Percentiles rank a stretch among this genome's conserved stretches.
Evolutionary conservation across 352 stramenopile genomes (phyloP).

Genomic region (Pythium dissimile): DNA sequence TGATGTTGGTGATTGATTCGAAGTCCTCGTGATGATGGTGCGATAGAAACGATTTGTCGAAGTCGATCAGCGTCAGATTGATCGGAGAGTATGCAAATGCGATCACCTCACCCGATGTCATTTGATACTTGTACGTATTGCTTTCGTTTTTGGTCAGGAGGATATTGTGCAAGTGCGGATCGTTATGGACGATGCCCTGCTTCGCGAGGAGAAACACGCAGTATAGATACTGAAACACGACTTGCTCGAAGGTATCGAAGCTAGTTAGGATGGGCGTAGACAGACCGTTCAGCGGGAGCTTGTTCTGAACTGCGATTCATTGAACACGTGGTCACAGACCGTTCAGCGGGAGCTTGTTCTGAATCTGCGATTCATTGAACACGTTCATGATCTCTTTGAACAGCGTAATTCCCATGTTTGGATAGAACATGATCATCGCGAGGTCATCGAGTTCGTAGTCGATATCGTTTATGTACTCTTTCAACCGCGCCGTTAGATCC

Average conservation of each 20-base stretch:
- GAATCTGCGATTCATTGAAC: neutral
- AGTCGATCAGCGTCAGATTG: neutral
- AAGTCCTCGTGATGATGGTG: neutral
- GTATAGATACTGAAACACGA: neutral
- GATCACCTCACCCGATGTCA: too few species aligned
- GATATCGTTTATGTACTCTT: neutral
- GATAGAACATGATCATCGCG: neutral
- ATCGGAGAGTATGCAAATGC: too few species aligned
- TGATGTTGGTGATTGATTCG: neutral
- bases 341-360: too few species aligned
- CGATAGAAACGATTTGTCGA: neutral
- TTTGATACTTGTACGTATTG: too few species aligned
- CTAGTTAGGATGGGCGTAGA: neutral
- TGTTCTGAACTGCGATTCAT: neutral
- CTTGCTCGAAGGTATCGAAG: neutral
- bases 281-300: too few species aligned
- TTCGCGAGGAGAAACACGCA: neutral
- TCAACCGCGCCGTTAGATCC: neutral
- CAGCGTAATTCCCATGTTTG: too few species aligned
- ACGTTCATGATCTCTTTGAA: too few species aligned
- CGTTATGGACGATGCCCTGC: neutral
- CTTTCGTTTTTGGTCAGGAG: too few species aligned
- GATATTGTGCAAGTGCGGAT: neutral
- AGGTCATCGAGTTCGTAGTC: neutral
- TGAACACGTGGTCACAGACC: too few species aligned